Evolutionary conservation across 495 filamentous ascomycete species (phyloP).

Genomic region (Lasiosphaeriaceae sp.): DNA sequence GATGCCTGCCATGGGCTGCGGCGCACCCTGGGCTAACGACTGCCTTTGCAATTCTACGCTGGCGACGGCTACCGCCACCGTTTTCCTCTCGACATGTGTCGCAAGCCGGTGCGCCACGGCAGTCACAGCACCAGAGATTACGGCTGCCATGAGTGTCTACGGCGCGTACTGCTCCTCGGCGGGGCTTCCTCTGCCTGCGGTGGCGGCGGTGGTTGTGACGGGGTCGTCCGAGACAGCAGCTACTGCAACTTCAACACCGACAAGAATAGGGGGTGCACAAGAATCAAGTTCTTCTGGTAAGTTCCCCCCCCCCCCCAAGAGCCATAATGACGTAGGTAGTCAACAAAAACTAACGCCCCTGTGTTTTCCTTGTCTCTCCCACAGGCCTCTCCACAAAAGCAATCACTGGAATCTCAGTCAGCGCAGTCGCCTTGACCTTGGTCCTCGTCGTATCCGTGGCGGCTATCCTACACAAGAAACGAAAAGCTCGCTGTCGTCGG

Average conservation of each 20-base stretch:
- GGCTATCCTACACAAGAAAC: background rate
- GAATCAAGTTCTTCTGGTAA: background rate
- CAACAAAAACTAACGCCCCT: too few relatives aligned
- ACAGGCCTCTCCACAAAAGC: background rate
- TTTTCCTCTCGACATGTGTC: background rate
- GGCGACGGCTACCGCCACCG: background rate
- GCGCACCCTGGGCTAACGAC: slow-evolving; percentile 3
- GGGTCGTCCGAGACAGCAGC: background rate
- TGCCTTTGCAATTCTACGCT: background rate
- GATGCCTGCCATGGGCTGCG: slow-evolving; percentile 4
- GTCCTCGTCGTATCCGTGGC: background rate
- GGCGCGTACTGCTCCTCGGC: slow-evolving; percentile 1
- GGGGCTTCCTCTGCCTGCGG: background rate
- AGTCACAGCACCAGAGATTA: background rate
- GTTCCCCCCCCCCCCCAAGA: background rate
- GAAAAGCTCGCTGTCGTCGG: background rate
- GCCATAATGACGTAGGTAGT: background rate
- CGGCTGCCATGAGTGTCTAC: background rate
- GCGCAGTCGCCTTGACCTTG: background rate
- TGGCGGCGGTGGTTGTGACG: background rate
- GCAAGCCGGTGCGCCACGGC: background rate
- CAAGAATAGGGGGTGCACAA: background rate
- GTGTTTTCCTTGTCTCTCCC: too few relatives aligned
- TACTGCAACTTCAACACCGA: background rate
- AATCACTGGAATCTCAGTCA: background rate